A percentile compares a stretch with the other conserved stretches of the same genome.
phyloP scores from a whole-genome alignment of 1,139 yeast genomes.

The Entelexis sorbosivorans region DNA sequence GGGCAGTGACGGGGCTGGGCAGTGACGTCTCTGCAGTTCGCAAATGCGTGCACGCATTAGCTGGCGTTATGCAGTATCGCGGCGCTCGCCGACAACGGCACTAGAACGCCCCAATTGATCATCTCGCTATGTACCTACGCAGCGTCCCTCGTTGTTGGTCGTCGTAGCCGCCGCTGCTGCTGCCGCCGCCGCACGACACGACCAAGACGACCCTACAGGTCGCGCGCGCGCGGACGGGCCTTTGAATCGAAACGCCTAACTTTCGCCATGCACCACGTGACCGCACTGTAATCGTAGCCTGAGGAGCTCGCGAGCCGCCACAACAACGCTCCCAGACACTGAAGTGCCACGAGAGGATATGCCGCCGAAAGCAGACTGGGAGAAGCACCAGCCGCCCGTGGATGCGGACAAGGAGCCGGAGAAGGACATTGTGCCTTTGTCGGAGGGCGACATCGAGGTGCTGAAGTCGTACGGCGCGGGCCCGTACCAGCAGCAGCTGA shows the following conservation, averaged over 20 bases:
- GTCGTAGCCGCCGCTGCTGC: no score
- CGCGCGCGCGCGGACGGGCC: neutral
- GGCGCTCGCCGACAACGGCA: no score
- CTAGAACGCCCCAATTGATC: no score
- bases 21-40: no score
- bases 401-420: constrained; percentile 64
- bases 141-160: no score
- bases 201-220: no score
- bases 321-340: neutral
- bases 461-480: constrained; percentile 95
- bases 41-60: no score
- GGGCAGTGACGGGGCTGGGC: no score
- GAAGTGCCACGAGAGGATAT: no score
- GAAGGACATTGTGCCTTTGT: constrained; percentile 72
- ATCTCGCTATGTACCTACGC: no score
- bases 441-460: constrained; percentile 95
- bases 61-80: no score
- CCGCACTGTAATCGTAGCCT: neutral
- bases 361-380: constrained; percentile 95
- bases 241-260: neutral
- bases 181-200: no score
- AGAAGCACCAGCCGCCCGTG: constrained; percentile 77
- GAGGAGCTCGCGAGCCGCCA: neutral
- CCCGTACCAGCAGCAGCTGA: constrained; percentile 75
- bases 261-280: neutral